Percentiles rank a stretch among this genome's conserved stretches.
Evolutionary conservation across 2,329 filamentous ascomycete genomes (phyloP).

Genomic region (Sporothrix schenckii): DNA sequence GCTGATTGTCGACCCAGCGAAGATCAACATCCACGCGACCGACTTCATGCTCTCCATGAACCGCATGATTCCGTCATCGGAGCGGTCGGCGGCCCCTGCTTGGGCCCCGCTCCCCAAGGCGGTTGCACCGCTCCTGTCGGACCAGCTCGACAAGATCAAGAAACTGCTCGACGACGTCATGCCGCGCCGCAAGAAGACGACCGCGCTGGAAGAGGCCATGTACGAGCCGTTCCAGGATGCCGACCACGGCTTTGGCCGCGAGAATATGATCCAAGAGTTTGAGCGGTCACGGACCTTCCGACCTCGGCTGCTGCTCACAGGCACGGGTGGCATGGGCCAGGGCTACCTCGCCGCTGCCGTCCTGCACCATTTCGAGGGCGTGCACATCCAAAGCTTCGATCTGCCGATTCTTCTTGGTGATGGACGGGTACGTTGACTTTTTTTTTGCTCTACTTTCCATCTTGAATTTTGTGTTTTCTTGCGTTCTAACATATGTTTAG

Average conservation of each 20-base stretch:
- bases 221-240: slow-evolving; percentile 82
- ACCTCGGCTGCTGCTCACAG: slow-evolving; percentile 80
- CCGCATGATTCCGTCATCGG: slow-evolving; percentile 93
- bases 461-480: not conserved
- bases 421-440: slow-evolving; percentile 60
- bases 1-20: slow-evolving; percentile 80
- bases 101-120: slow-evolving; percentile 77
- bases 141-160: slow-evolving; percentile 71
- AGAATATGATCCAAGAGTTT: slow-evolving; percentile 75
- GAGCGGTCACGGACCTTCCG: slow-evolving; percentile 86
- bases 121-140: slow-evolving; percentile 78
- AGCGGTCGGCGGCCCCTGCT: slow-evolving; percentile 82
- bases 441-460: not conserved
- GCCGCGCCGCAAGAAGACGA: slow-evolving; percentile 81
- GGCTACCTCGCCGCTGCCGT: slow-evolving; percentile 83
- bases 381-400: slow-evolving; percentile 95
- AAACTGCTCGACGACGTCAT: slow-evolving; percentile 72
- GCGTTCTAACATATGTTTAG: slow-evolving; percentile 41
- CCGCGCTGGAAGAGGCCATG: slow-evolving; percentile 91
- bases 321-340: slow-evolving; percentile 89
- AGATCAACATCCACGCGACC: slow-evolving; percentile 83
- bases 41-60: slow-evolving; percentile 98
- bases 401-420: slow-evolving; percentile 85
- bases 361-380: slow-evolving; percentile 86
- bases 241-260: slow-evolving; percentile 81